Conservation (phyloP, 805 yeast genomes). For the Candida dendrica region DNA sequence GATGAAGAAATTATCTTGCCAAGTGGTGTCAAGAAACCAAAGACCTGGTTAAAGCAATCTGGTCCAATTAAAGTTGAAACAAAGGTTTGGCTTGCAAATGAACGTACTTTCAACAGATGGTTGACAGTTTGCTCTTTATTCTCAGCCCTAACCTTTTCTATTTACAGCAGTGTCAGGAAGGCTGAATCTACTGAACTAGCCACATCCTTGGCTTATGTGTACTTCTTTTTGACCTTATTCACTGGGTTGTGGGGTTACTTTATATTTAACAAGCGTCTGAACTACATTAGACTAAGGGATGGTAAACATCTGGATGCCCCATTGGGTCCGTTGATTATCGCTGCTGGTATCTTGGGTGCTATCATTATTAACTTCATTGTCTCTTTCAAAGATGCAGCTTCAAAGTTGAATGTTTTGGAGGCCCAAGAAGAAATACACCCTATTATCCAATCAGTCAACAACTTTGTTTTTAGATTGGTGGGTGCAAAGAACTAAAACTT, state of each 20-base stretch:
- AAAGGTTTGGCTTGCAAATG: conserved; percentile 97
- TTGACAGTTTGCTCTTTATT: conserved; percentile 79
- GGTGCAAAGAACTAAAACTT: conserved; percentile 20
- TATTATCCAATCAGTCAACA: conserved; percentile 22
- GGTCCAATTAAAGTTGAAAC: conserved; percentile 95
- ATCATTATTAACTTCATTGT: conserved; percentile 65
- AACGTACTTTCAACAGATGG: conserved; percentile 96
- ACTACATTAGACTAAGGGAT: conserved; percentile 69
- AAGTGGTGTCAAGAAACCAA: conserved; percentile 83
- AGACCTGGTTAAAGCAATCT: conserved; percentile 69
- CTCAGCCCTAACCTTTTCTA: conserved; percentile 76
- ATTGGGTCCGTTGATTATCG: conserved; percentile 79
- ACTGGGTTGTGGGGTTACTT: conserved; percentile 86
- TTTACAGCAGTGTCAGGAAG: conserved; percentile 65
- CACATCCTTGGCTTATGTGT: conserved; percentile 62
- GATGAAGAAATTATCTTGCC: conserved; percentile 85
- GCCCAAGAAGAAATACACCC: conserved; percentile 13
- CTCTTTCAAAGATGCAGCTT: conserved; percentile 42
- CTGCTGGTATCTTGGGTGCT: conserved; percentile 59
- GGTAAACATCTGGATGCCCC: conserved; percentile 87
- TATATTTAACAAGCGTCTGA: conserved; percentile 64
- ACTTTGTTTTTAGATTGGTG: conserved; percentile 24
- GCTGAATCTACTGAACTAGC: conserved; percentile 65
- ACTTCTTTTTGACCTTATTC: conserved; percentile 76
- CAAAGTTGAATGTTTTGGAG: conserved; percentile 8